Base-by-base conservation (phyloP, 371 early-diverging fungal species). In the Apophysomyces elegans region DNA sequence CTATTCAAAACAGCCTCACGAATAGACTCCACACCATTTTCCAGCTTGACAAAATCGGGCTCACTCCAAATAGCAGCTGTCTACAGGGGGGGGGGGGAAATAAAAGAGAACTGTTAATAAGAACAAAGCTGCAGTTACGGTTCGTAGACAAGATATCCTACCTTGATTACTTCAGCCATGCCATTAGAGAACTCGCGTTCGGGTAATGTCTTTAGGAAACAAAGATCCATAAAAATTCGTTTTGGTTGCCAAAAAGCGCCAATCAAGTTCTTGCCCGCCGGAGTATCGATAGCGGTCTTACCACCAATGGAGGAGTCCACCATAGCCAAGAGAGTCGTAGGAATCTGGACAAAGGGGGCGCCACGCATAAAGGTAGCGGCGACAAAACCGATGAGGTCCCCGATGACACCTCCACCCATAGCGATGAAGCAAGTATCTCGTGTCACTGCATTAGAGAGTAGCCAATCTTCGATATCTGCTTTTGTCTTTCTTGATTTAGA, bases 361-460 rank as follows among this genome's bases (percentile, higher is more conserved):
- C 99, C 99, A 57, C 99, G 90, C 99, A 99, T 99, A 72, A 96
- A 99, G 0, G 97, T 99, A 6, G 98, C 93, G 8, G 99, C 97
- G 1, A 96, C 96, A 80, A 89, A 99, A 7, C 99, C 99, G 11
- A 92, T 85, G 59, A 99, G 79, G 80, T 99, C 99, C 46, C 99
- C 98, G 72, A 99, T 93, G 1, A 99, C 99, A 35, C 99, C 99
- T 60, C 99, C 99, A 57, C 99, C 99, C 69, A 99, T 86, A 6
- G 97, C 98, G 37, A 99, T 74, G 59, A 99, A 85, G 68, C 92
- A 90, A 1, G 96, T 93, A 72, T 99, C 99, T 66, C 99, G 90
- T 36, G 96, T 96, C 69, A 96, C 97, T 11, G 86, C 86, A 56
- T 93, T 76, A 21, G 76, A 77, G 26, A 99, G 86, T 74, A 97